Evolutionary conservation across 805 yeast genomes (phyloP), one percentile per base, ranked within the genome.

Genomic region (Candida rishiriensis): DNA sequence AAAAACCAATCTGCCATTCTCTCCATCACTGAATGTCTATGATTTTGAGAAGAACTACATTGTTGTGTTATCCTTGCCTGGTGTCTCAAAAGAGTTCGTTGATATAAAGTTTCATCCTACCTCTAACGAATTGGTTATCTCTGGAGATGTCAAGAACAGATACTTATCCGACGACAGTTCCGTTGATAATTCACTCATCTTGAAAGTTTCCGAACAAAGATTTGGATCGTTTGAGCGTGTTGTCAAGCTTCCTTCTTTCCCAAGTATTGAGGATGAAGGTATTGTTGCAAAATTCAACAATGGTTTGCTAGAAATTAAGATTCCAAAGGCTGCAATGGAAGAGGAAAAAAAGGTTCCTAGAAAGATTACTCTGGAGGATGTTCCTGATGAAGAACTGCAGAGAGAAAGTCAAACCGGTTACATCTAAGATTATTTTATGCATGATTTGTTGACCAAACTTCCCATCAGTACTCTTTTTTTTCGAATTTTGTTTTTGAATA

Each of bases 31-130:
- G 3, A 81, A 79, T 50, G 72, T 79, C n/a, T 79, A 78, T 51
- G 81, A 79, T 47, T 64, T 68, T 40, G 66, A 68, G 1, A 67
- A 67, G 14, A 60, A 64, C 14, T 80, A 78, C 49, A 55, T 69
- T 13, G 70, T 78, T 11, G 74, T 73, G 1, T 57, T 79, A 11
- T 74, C 83, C 3, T 57, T 80, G 21, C 79, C 85, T n/a, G 85
- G 85, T 39, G 81, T 81, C 2, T 65, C 69, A 29, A 72, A 76
- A 17, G 70, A 71, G 34, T 70, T 75, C 14, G 71, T 80, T 49
- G 75, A 73, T 40, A 70, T 80, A 35, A 81, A 80, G 53, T 79
- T 69, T 60, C 85, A 80, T 53, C 81, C 84, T 32, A 67, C 80
- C 1, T 69, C 76, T 11, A 72, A 73, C 51, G 82, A 78, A 48